Percentiles rank a stretch among this genome's conserved stretches.
These are phyloP conservation scores for Nidula niveotomentosa DNA, from an alignment of 1,284 basidiomycete genomes.

Conservation along the genomic window DNA sequence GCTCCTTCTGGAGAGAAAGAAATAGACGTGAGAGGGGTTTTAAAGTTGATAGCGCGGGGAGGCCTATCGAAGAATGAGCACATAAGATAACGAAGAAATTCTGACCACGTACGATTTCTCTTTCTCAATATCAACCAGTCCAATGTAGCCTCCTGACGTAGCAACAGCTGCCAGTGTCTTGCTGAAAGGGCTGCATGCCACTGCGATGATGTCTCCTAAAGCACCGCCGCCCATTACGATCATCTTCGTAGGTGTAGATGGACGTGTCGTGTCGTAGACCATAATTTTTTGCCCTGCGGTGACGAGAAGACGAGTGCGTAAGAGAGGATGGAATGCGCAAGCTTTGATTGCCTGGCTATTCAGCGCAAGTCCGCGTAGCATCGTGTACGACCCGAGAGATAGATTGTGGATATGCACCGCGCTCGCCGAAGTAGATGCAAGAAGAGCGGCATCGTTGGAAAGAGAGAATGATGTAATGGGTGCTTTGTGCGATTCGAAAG, in stretches of 20 bases:
- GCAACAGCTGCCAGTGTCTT: constrained; percentile 63
- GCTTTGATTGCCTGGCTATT: constrained; percentile 32
- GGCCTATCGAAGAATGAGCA: constrained; percentile 33
- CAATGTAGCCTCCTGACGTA: constrained; percentile 51
- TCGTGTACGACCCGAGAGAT: constrained; percentile 45
- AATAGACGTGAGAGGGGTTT: constrained; percentile 52
- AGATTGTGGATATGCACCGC: constrained; percentile 63
- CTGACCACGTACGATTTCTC: constrained; percentile 56
- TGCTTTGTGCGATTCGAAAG: constrained; percentile 61
- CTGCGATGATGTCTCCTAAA: constrained; percentile 43
- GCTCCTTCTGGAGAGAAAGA: constrained; percentile 70
- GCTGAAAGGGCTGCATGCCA: constrained; percentile 71
- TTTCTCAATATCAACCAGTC: constrained; percentile 69
- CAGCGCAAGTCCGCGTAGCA: constrained; percentile 48
- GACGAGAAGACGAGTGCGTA: constrained; percentile 55
- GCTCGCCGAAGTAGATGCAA: constrained; percentile 52
- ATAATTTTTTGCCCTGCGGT: constrained; percentile 50
- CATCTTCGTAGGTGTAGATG: constrained; percentile 52
- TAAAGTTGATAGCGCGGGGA: constrained; percentile 52
- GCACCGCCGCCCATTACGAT: constrained; percentile 47
- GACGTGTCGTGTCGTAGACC: constrained; percentile 61
- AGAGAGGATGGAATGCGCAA: constrained; percentile 61
- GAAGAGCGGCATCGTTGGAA: constrained; percentile 54
- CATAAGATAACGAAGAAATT: constrained; percentile 1
- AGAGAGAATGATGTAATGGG: constrained; percentile 51